These are phyloP conservation scores for Nicotiana knightiana DNA, from an alignment of 257 asterid genomes.

Conservation along the genomic window DNA sequence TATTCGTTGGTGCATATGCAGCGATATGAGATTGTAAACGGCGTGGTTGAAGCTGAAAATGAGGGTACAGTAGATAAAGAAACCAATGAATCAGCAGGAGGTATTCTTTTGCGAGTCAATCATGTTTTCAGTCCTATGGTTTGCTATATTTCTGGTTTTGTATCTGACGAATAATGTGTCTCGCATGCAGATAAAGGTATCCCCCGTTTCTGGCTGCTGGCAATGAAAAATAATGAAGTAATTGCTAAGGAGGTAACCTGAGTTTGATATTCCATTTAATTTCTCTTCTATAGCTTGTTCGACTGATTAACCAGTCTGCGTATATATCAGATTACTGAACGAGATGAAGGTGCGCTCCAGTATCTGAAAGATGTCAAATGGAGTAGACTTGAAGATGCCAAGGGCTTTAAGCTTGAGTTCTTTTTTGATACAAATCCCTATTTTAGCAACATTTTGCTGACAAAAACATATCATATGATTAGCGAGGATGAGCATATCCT, in stretches of 20 bases:
- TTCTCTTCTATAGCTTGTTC: neutral
- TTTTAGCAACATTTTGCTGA: constrained; percentile 58
- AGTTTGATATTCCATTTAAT: neutral
- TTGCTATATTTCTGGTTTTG: neutral
- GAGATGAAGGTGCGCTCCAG: constrained; percentile 69
- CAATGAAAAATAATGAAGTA: constrained; percentile 70
- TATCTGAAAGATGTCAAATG: constrained; percentile 72
- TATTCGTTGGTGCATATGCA: constrained; percentile 19
- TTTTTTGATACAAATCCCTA: constrained; percentile 53
- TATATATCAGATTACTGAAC: constrained; percentile 50
- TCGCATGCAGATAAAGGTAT: constrained; percentile 54
- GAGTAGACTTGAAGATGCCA: constrained; percentile 60
- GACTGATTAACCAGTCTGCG: neutral
- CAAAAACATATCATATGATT: constrained; percentile 83
- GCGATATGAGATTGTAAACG: constrained; percentile 61
- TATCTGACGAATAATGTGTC: neutral
- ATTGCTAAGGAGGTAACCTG: constrained; percentile 60
- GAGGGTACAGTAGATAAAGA: constrained; percentile 16
- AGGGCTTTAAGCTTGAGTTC: constrained; percentile 78
- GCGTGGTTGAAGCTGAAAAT: constrained; percentile 35
- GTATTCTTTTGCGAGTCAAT: neutral
- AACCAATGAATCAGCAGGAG: constrained; percentile 19
- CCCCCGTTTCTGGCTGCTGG: constrained; percentile 78
- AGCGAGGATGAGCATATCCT: constrained; percentile 85
- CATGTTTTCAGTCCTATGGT: constrained; percentile 2